Evolutionary conservation across 202 grass and related monocot species (phyloP).

Genomic region (Cymbopogon flexuosus): DNA sequence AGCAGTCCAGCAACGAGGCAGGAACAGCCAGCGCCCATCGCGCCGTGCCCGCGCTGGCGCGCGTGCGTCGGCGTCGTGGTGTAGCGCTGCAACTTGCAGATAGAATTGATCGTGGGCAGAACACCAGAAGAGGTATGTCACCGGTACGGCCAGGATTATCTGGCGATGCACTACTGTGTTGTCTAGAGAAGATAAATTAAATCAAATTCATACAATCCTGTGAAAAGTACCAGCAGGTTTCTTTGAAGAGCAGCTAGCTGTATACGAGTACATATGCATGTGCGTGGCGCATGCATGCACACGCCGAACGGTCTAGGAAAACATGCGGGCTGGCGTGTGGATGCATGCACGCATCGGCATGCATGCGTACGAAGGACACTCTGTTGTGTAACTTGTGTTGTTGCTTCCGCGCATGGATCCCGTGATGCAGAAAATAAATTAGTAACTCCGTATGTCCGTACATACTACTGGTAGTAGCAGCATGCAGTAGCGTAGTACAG

Average conservation of each 20-base stretch:
- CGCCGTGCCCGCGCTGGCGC: not conserved
- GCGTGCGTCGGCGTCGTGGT: not conserved
- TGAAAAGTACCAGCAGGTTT: not conserved
- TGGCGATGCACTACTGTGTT: not conserved
- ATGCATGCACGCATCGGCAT: no score
- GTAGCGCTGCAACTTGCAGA: not conserved
- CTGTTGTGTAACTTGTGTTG: not conserved
- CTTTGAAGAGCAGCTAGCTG: conserved; percentile 18
- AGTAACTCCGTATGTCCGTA: not conserved
- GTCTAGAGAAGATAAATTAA: not conserved
- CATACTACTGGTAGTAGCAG: no score
- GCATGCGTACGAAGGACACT: not conserved
- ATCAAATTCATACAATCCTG: no score
- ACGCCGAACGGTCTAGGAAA: not conserved
- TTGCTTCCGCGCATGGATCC: not conserved
- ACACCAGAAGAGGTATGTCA: not conserved
- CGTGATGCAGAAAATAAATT: not conserved
- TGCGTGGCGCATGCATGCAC: not conserved
- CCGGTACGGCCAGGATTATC: not conserved
- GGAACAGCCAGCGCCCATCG: not conserved
- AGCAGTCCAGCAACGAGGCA: not conserved
- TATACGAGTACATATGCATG: not conserved
- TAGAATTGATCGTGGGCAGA: not conserved
- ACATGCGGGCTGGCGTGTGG: not conserved
- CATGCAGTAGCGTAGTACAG: no score